Conservation (phyloP, 2,329 filamentous ascomycete genomes). For the Macrophomina phaseolina region DNA sequence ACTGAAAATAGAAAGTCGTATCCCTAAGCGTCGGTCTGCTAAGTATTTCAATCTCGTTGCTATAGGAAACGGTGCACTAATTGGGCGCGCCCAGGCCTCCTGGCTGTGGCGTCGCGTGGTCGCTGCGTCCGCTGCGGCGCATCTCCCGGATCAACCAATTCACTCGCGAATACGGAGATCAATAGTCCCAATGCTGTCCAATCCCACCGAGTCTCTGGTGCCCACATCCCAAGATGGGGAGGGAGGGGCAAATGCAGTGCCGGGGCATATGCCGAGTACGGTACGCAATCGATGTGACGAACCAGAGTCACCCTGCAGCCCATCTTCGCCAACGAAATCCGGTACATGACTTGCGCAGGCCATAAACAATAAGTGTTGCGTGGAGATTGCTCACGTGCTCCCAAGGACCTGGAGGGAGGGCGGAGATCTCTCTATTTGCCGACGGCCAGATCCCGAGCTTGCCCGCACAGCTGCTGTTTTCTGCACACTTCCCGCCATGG, state of each 20-base stretch:
- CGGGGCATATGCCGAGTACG: conserved; percentile 4
- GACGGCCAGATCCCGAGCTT: not conserved
- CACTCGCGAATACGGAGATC: conserved; percentile 10
- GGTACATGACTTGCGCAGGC: not conserved
- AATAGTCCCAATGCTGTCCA: not conserved
- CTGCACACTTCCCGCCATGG: not conserved
- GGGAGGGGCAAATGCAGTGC: not conserved
- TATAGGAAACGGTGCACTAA: conserved; percentile 5
- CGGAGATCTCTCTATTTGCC: not conserved
- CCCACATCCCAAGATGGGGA: not conserved
- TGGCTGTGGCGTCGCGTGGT: conserved; percentile 8
- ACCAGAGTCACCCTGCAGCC: not conserved
- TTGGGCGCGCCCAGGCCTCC: conserved; percentile 13
- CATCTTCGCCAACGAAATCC: not conserved
- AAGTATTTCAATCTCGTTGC: conserved; percentile 1
- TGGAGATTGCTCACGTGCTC: conserved; percentile 5
- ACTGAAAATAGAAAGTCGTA: conserved; percentile 4
- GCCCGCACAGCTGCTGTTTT: conserved; percentile 8
- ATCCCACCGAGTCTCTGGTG: not conserved
- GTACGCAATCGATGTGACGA: not conserved
- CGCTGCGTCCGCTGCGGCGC: not conserved
- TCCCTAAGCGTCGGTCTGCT: not conserved
- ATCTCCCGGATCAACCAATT: conserved; percentile 3
- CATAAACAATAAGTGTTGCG: not conserved
- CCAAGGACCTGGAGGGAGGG: not conserved